phyloP scores from a whole-genome alignment of 1,284 basidiomycete species.

The Ustilago cynodontis region DNA sequence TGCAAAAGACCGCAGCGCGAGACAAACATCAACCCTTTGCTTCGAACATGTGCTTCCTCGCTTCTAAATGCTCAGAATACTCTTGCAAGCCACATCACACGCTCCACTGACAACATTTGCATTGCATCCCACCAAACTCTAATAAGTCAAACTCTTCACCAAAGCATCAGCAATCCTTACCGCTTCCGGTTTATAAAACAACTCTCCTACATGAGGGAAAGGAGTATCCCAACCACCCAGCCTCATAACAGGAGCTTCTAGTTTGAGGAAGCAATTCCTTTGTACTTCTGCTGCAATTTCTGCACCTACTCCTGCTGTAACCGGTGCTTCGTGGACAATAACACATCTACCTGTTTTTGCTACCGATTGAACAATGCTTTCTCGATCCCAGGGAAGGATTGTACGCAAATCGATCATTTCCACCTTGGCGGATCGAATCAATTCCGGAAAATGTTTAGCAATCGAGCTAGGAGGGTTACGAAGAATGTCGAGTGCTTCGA shows the following conservation, averaged over 20 bases:
- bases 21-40: no score
- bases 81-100: no score
- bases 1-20: no score
- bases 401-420: constrained; percentile 92
- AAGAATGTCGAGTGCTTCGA: constrained; percentile 80
- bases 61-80: no score
- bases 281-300: constrained; percentile 62
- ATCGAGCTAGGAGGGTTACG: constrained; percentile 77
- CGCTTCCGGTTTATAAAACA: constrained; percentile 61
- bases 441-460: constrained; percentile 78
- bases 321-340: constrained; percentile 64
- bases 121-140: constrained; percentile 5
- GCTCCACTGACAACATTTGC: no score
- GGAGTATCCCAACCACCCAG: constrained; percentile 62
- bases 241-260: constrained; percentile 54
- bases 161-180: constrained; percentile 55
- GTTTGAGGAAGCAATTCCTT: constrained; percentile 57
- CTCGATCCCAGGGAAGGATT: constrained; percentile 88
- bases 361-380: constrained; percentile 70
- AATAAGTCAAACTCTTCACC: constrained; percentile 45
- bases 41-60: no score
- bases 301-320: constrained; percentile 60
- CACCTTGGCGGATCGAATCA: constrained; percentile 79
- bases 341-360: constrained; percentile 62
- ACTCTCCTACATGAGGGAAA: constrained; percentile 59